Evolutionary conservation across 148 eudicot genomes (phyloP).

Genomic region (Rhododendron ferrugineum): DNA sequence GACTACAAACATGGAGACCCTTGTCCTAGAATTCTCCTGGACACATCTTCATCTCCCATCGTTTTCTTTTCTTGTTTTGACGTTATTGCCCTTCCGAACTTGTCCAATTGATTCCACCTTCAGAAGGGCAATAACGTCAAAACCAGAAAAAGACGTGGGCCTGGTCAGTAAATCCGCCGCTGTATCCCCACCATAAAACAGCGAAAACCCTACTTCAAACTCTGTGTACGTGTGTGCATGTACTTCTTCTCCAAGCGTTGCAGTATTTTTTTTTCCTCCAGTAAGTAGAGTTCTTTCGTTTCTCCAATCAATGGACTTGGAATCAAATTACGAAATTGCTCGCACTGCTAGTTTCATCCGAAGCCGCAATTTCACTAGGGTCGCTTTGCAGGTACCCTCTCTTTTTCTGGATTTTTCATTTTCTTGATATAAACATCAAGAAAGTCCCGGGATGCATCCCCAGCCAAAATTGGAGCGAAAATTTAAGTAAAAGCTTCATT

Average conservation of each 20-base stretch:
- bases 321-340: slow-evolving; percentile 51
- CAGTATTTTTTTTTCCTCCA: not conserved
- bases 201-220: not conserved
- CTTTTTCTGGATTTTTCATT: not conserved
- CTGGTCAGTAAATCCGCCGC: too few relatives aligned
- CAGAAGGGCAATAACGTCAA: too few relatives aligned
- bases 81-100: too few relatives aligned
- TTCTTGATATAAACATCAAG: too few relatives aligned
- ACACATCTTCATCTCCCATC: too few relatives aligned
- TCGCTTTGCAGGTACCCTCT: slow-evolving; percentile 38
- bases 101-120: too few relatives aligned
- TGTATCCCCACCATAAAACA: too few relatives aligned
- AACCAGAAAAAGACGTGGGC: too few relatives aligned
- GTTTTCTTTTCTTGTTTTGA: too few relatives aligned
- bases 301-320: slow-evolving; percentile 43
- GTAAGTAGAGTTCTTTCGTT: not conserved
- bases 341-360: slow-evolving; percentile 56
- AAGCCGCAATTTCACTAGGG: slow-evolving; percentile 42
- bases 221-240: not conserved
- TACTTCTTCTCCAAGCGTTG: not conserved
- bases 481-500: too few relatives aligned
- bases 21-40: too few relatives aligned
- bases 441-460: not conserved
- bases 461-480: not conserved
- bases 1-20: too few relatives aligned